Evolutionary conservation across 495 filamentous ascomycete species (phyloP), one percentile per base, ranked within the genome.

Genomic region (Chlorociboria aeruginascens): DNA sequence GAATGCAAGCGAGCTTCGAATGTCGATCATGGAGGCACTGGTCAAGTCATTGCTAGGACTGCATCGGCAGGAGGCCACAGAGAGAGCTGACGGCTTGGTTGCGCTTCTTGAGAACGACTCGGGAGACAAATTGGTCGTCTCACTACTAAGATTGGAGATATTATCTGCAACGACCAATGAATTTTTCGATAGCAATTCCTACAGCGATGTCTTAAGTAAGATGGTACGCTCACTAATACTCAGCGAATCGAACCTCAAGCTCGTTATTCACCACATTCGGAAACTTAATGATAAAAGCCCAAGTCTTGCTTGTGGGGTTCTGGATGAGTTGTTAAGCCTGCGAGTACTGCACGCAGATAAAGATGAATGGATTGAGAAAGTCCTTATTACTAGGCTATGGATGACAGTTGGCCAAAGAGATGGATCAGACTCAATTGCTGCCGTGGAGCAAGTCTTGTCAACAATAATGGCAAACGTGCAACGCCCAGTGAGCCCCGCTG

Each of bases 71-170:
- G 77, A 73, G 1, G 61, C 60, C 17, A 53, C 68, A n/a, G 56
- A 69, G 8, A 73, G 69, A 46, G 83, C 84, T 13, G 66, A 67
- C 46, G 69, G 74, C 38, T 60, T 82, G 34, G 61, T 86, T 17
- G 65, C 69, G 25, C 67, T 74, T 35, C 63, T 89, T 42, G 74
- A 80, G 47, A 64, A 69, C 16, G 74, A 83, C 50, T 66, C 80
- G 34, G 77, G 78, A 8, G 70, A 80, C 42, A 73, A 73, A 40
- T 65, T 84, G 17, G 63, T 80, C 7, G 78, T 88, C n/a, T 65
- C 74, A 2, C 60, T 89, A n/a, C 58, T 93, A 43, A 78, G 72
- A 52, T 69, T 93, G 12, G 82, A 93, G 44, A 50, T 85, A 16
- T 64, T 86, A 1, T 69, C 41, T 32, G 65, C 51, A 48, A 68